Evolutionary conservation across 106 monocot genomes (phyloP).

Genomic region (Allium cepa): DNA sequence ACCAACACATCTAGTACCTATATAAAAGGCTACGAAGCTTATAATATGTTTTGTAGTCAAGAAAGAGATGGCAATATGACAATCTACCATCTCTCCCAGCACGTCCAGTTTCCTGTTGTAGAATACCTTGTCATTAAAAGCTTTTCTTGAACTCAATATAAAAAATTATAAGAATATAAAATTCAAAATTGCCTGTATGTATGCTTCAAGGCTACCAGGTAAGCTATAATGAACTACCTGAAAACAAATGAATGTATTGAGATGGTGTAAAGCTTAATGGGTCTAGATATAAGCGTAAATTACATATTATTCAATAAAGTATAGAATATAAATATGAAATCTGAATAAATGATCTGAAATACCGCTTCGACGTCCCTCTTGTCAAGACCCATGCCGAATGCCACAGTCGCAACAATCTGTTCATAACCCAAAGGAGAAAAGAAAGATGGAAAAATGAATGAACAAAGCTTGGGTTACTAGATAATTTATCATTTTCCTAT

Average conservation of each 20-base stretch:
- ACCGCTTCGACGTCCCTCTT: conserved; percentile 93
- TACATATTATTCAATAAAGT: too few species aligned
- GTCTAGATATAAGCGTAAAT: too few species aligned
- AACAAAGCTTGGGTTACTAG: too few species aligned
- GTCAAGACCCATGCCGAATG: conserved; percentile 99
- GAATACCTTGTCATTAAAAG: conserved; percentile 3
- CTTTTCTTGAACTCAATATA: background rate
- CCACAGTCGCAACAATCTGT: conserved; percentile 97
- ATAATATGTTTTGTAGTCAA: conserved; percentile 63
- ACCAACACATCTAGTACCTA: conserved; percentile 28
- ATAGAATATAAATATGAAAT: background rate
- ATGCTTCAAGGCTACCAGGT: conserved; percentile 94
- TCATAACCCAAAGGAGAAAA: conserved; percentile 2
- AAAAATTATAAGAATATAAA: background rate
- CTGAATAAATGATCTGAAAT: conserved; percentile 12
- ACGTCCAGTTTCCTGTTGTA: conserved; percentile 84
- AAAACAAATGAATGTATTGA: background rate
- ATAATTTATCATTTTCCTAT: too few species aligned
- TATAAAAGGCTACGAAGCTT: conserved; percentile 84
- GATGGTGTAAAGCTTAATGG: background rate
- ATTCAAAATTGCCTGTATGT: conserved; percentile 63
- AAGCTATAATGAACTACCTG: conserved; percentile 98
- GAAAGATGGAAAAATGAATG: background rate
- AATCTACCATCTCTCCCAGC: conserved; percentile 93
- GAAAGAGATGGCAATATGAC: conserved; percentile 79